Conservation (phyloP, 805 yeast species). For the Saturnispora zaruensis region DNA sequence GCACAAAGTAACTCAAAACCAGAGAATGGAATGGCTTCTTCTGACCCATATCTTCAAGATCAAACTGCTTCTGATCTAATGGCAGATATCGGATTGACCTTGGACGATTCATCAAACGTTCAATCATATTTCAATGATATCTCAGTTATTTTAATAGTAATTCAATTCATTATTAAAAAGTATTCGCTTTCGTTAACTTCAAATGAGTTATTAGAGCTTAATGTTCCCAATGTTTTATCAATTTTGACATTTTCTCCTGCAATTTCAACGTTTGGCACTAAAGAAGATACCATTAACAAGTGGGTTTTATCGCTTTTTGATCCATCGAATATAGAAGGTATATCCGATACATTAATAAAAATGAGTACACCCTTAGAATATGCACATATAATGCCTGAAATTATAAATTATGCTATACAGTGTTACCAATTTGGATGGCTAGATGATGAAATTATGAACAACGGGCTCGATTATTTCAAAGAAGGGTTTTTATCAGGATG, state of each 20-base stretch:
- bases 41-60: conserved; percentile 12
- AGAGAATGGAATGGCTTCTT: conserved; percentile 13
- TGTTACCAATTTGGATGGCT: conserved; percentile 51
- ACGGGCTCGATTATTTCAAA: conserved; percentile 80
- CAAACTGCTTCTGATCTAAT: conserved; percentile 17
- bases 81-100: conserved; percentile 29
- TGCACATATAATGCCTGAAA: conserved; percentile 58
- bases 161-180: conserved; percentile 20
- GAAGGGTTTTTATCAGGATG: conserved; percentile 67
- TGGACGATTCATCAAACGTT: conserved; percentile 49
- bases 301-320: conserved; percentile 83
- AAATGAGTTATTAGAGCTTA: conserved; percentile 11
- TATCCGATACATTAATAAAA: conserved; percentile 74
- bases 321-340: conserved; percentile 46
- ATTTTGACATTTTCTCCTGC: conserved; percentile 5
- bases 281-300: conserved; percentile 33
- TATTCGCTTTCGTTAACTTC: conserved; percentile 7
- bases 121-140: conserved; percentile 64
- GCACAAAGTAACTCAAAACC: conserved; percentile 22
- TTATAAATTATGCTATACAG: conserved; percentile 62
- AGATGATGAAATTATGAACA: conserved; percentile 50
- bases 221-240: conserved; percentile 7
- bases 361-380: conserved; percentile 59
- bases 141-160: conserved; percentile 49
- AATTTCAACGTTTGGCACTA: conserved; percentile 3